A percentile compares a stretch with the other conserved stretches of the same genome.
Conservation (phyloP, 768 basidiomycete species). For the Psilocybe azurescens region DNA sequence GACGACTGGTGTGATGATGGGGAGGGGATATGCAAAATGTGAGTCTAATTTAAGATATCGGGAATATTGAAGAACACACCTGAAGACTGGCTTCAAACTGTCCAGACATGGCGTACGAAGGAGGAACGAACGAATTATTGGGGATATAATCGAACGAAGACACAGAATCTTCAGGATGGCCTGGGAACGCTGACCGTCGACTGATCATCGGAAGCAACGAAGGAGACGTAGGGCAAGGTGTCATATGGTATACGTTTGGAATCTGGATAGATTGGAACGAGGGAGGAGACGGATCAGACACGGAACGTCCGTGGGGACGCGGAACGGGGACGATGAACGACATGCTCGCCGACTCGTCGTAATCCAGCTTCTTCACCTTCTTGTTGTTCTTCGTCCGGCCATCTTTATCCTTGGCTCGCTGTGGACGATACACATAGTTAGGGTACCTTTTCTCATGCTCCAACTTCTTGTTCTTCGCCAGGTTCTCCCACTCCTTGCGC, state of each 20-base stretch:
- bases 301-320: conserved; percentile 38
- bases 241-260: conserved; percentile 59
- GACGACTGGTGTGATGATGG: conserved; percentile 39
- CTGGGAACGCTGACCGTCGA: conserved; percentile 59
- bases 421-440: conserved; percentile 80
- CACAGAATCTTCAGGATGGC: conserved; percentile 45
- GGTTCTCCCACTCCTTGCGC: conserved; percentile 73
- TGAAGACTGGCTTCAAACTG: conserved; percentile 53
- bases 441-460: conserved; percentile 80
- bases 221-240: conserved; percentile 67
- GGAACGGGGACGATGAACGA: conserved; percentile 45
- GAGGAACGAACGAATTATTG: conserved; percentile 42
- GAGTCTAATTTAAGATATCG: not conserved
- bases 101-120: conserved; percentile 41
- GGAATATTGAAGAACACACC: conserved; percentile 31
- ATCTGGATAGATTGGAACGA: conserved; percentile 72
- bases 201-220: conserved; percentile 63
- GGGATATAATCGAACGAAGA: conserved; percentile 62
- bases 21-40: conserved; percentile 12
- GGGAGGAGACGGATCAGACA: conserved; percentile 70
- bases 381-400: conserved; percentile 50
- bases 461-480: conserved; percentile 81
- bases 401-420: conserved; percentile 64
- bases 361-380: conserved; percentile 40
- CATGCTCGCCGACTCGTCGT: conserved; percentile 42